Percentiles rank a stretch among this genome's conserved stretches.
Evolutionary conservation across 2,329 filamentous ascomycete genomes (phyloP).

Genomic region (Sporothrix protearum): DNA sequence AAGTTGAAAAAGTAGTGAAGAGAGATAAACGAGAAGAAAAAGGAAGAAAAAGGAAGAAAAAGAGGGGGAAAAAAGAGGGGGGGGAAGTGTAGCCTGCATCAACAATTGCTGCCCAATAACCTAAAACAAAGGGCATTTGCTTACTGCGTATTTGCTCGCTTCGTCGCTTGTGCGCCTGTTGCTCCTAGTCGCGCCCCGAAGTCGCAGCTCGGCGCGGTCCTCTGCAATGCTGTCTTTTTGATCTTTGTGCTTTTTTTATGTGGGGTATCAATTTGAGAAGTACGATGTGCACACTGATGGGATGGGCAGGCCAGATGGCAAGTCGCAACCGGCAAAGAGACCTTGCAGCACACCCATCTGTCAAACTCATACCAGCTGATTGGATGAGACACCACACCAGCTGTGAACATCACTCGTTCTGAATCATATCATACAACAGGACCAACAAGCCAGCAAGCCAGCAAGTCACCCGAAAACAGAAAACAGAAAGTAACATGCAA

Average conservation of each 20-base stretch:
- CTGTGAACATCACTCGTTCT: background rate
- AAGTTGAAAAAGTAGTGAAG: background rate
- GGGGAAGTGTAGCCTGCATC: too few relatives aligned
- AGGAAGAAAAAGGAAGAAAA: background rate
- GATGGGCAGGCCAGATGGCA: background rate
- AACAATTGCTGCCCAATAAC: slow-evolving; percentile 11
- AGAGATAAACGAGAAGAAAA: background rate
- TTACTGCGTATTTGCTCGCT: too few relatives aligned
- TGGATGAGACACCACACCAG: background rate
- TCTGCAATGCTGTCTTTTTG: background rate
- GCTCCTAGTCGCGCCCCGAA: background rate
- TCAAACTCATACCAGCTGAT: background rate
- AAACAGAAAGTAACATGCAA: background rate
- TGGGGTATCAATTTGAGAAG: slow-evolving; percentile 15
- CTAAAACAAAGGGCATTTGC: background rate
- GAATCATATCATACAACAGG: slow-evolving; percentile 5
- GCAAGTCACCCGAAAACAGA: too few relatives aligned
- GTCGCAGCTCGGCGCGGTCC: background rate
- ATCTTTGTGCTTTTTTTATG: background rate
- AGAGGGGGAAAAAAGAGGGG: background rate
- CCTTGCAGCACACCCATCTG: background rate
- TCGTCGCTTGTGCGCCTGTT: background rate
- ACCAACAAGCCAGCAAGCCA: background rate
- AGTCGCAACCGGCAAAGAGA: background rate
- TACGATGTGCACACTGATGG: background rate